Evolutionary conservation across 345 rosid genomes (phyloP).

Genomic region (Aquilaria malaccensis): DNA sequence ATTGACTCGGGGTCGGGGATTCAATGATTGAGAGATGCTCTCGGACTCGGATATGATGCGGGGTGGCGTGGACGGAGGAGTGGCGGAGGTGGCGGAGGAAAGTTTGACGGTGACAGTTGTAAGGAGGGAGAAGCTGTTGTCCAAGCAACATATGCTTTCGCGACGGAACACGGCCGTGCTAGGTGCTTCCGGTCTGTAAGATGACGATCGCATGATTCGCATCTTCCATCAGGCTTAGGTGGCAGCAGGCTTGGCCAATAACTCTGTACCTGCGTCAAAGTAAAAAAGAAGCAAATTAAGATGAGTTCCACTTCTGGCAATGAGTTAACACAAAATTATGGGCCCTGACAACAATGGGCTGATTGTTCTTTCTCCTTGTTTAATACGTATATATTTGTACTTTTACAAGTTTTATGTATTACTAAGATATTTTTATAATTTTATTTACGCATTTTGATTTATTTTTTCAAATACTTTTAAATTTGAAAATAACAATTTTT

Average conservation of each 20-base stretch:
- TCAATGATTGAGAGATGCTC: slow-evolving; percentile 53
- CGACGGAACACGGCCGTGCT: slow-evolving; percentile 86
- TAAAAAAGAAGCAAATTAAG: no score
- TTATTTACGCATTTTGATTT: no score
- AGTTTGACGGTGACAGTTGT: slow-evolving; percentile 8
- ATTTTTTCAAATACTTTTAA: no score
- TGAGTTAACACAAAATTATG: no score
- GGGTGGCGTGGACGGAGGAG: slow-evolving; percentile 46
- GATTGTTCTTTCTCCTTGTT: no score
- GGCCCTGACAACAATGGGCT: no score
- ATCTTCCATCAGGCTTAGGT: slow-evolving; percentile 83
- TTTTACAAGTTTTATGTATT: no score
- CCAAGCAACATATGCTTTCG: slow-evolving; percentile 64
- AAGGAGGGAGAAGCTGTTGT: slow-evolving; percentile 64
- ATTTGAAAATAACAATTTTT: no score
- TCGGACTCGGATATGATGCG: slow-evolving; percentile 37
- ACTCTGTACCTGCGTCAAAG: slow-evolving; percentile 43
- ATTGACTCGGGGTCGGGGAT: slow-evolving; percentile 76
- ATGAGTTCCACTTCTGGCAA: no score
- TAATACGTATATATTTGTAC: no score
- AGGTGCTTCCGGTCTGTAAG: slow-evolving; percentile 79
- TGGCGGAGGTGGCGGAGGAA: slow-evolving; percentile 11
- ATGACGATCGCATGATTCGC: slow-evolving; percentile 48
- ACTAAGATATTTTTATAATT: no score
- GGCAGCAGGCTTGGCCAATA: slow-evolving; percentile 13